These are phyloP conservation scores for Tagetes erecta DNA, from an alignment of 129 eudicot species.

Conservation along the genomic window DNA sequence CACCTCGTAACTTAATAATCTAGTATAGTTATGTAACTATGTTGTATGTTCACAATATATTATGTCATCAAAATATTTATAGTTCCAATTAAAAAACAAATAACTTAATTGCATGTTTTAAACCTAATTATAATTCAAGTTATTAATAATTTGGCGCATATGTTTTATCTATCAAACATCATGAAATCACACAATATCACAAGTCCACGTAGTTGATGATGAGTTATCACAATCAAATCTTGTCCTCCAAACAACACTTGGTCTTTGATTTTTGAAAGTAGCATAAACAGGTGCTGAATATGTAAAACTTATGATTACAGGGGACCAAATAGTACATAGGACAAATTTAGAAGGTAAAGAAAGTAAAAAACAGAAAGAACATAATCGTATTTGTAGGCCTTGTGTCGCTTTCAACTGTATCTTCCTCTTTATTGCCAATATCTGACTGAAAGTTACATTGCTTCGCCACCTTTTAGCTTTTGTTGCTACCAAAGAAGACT, in stretches of 20 bases:
- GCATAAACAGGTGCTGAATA: slow-evolving; percentile 14
- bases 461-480: slow-evolving; percentile 33
- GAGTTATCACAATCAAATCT: slow-evolving; percentile 37
- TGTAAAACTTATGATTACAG: slow-evolving; percentile 8
- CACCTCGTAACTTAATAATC: too few species aligned
- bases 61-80: too few species aligned
- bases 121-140: too few species aligned
- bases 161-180: neutral
- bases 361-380: slow-evolving; percentile 31
- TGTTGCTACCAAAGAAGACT: slow-evolving; percentile 35
- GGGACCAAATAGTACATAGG: slow-evolving; percentile 24
- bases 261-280: slow-evolving; percentile 12
- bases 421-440: slow-evolving; percentile 41
- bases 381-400: slow-evolving; percentile 39
- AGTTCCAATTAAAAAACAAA: too few species aligned
- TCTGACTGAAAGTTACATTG: slow-evolving; percentile 43
- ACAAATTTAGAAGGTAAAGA: slow-evolving; percentile 8
- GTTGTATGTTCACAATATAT: too few species aligned
- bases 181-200: slow-evolving; percentile 4
- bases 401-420: slow-evolving; percentile 35
- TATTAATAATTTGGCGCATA: neutral
- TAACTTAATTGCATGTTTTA: too few species aligned
- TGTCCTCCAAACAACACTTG: slow-evolving; percentile 24
- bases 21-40: too few species aligned
- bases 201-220: slow-evolving; percentile 17